Evolutionary conservation across 2,329 filamentous ascomycete genomes (phyloP), one percentile per base, ranked within the genome.

Genomic region (Neopestalotiopsis sp.): DNA sequence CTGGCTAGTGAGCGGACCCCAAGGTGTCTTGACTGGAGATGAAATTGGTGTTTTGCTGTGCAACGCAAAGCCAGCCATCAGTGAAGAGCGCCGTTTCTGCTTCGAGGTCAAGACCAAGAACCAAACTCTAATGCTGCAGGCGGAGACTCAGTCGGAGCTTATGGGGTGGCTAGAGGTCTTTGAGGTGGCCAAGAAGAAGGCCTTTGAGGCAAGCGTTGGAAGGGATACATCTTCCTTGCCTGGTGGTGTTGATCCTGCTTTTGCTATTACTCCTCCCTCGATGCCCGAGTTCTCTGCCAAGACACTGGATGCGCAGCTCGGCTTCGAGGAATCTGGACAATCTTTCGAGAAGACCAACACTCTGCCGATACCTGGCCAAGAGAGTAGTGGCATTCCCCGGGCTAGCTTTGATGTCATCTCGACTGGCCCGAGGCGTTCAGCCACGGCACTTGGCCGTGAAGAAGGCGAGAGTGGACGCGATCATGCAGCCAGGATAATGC

Each of bases 101-200:
- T 98, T 99, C 75, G 96, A 99, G 81, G 92, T 99, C 76, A 99
- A 98, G 84, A 99, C 96, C 2, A 99, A 98, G 80, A 97, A 94
- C 76, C 93, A 93, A 71, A 96, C 91, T 64, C 90, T 97, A 71
- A 84, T 98, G 69, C 85, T 99, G 3, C 96, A 99, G 81, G 93
- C 95, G 4, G 96, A 99, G 78, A 97, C 94, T 0, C 96, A 99
- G 78, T 85, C 84, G 64, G 94, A 98, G 77, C 87, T 99, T n/a
- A 94, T 93, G 69, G 93, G 97, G 75, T 99, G 96, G 96, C 90
- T 99, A 67, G 90, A 93, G 72, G 91, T 95, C 0, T 98, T 99
- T 74, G 95, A 99, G 74, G 89, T 95, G 17, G 95, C 95, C 66
- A 99, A 99, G 82, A 94, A 95, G 74, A 94, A 92, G 77, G 95